Base-by-base conservation (phyloP, 129 eudicot genomes). In the Ambrosia artemisiifolia region DNA sequence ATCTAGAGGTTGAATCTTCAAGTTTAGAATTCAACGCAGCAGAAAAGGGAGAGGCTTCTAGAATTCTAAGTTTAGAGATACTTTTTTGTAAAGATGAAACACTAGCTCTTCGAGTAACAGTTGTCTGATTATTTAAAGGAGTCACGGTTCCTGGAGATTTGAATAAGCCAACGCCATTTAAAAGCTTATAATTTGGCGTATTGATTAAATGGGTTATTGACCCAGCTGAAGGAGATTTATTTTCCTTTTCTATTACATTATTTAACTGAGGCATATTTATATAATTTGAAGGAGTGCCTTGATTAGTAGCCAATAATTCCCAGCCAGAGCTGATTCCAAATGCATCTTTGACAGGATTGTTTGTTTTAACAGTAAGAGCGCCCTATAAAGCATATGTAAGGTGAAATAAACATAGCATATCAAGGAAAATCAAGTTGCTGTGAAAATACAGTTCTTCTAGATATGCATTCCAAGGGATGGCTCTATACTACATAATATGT, bases 1-100 rank as follows among this genome's bases (percentile, higher is more conserved):
- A 59, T 78, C 60, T 74, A 56, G 81, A 67, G 43, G 54, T 78
- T 38, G 87, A 82, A 56, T 75, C 73, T 63, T 78, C 79, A 74
- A 86, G 69, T 86, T 81, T 85, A 46, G 83, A 78, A 69, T 66
- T 84, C 43, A 81, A 80, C 62, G 83, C 33, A 80, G 84, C 80
- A 79, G 87, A 75, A 72, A 85, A 85, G 7, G 95, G 84, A 78
- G 88, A 85, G 63, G 85, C 81, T 16, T 83, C 81, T 61, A 89
- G 91, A 42, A 67, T 57, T 78, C 83, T 82, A 19, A 93, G 82
- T 67, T 85, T 87, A 56, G 95, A 90, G 66, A 93, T 88, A 84
- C 98, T 87, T 82, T 80, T 87, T 73, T 65, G 83, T 49, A 88
- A 69, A 17, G 87, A 82, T 65, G 92, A 81, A 65, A 81, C 28